phyloP scores from a whole-genome alignment of 2,329 filamentous ascomycete species.

The Fusarium brachygibbosum region DNA sequence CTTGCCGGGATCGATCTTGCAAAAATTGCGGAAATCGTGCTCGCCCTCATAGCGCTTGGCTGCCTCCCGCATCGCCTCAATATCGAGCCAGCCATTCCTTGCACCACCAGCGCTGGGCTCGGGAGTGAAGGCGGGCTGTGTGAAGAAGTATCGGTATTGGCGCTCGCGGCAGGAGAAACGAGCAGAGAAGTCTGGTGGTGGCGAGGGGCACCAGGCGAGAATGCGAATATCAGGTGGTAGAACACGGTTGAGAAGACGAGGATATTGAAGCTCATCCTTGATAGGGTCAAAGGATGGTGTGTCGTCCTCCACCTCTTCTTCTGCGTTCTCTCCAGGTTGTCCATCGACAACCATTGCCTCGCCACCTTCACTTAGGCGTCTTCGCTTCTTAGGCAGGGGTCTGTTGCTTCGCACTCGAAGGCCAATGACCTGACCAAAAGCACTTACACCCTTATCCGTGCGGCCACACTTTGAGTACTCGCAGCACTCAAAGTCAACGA shows the following conservation, averaged over 20 bases:
- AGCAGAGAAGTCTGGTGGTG: slow-evolving; percentile 85
- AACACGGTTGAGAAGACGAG: slow-evolving; percentile 85
- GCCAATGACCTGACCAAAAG: slow-evolving; percentile 95
- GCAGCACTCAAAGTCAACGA: slow-evolving; percentile 83
- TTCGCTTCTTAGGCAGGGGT: slow-evolving; percentile 63
- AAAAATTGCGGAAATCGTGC: slow-evolving; percentile 97
- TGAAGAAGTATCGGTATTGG: slow-evolving; percentile 97
- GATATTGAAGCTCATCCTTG: slow-evolving; percentile 86
- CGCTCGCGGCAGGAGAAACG: slow-evolving; percentile 93
- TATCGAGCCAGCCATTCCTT: slow-evolving; percentile 85
- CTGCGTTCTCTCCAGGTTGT: slow-evolving; percentile 23
- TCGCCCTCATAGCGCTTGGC: slow-evolving; percentile 84
- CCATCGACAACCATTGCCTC: slow-evolving; percentile 45
- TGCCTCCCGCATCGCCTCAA: slow-evolving; percentile 86
- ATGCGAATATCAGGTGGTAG: slow-evolving; percentile 91
- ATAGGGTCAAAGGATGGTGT: slow-evolving; percentile 71
- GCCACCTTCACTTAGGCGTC: slow-evolving; percentile 38
- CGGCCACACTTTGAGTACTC: slow-evolving; percentile 96
- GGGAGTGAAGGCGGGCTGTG: slow-evolving; percentile 87
- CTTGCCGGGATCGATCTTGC: slow-evolving; percentile 91
- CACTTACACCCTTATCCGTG: slow-evolving; percentile 93
- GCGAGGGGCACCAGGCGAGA: slow-evolving; percentile 91
- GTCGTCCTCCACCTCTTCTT: slow-evolving; percentile 38
- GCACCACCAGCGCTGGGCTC: slow-evolving; percentile 55
- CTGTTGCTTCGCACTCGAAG: slow-evolving; percentile 84